These are phyloP conservation scores for Colletotrichum agaves DNA, from an alignment of 2,329 filamentous ascomycete species.

Conservation along the genomic window DNA sequence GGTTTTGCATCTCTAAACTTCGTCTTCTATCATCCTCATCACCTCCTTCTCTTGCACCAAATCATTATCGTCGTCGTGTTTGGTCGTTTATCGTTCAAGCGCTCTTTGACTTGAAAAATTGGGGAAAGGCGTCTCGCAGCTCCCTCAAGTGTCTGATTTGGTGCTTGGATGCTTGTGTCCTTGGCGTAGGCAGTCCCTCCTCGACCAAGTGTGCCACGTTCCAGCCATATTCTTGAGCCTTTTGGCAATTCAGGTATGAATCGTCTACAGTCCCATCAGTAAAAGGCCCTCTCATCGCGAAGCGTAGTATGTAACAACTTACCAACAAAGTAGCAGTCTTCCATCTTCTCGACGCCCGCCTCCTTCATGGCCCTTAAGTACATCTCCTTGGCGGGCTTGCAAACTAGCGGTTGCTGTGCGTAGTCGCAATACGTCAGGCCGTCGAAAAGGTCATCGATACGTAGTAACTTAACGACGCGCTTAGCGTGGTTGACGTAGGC, in stretches of 20 bases:
- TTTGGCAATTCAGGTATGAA: slow-evolving; percentile 82
- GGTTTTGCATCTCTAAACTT: slow-evolving; percentile 8
- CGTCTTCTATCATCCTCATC: neutral
- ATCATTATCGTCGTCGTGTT: neutral
- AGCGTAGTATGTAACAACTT: slow-evolving; percentile 50
- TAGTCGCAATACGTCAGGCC: slow-evolving; percentile 98
- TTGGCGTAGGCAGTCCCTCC: slow-evolving; percentile 72
- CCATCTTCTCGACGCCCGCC: slow-evolving; percentile 73
- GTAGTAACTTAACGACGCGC: slow-evolving; percentile 82
- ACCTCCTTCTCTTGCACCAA: neutral
- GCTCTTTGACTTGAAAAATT: slow-evolving; percentile 77
- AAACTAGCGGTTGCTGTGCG: slow-evolving; percentile 75
- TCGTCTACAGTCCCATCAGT: slow-evolving; percentile 71
- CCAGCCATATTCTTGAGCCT: slow-evolving; percentile 86
- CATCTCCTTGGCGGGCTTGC: slow-evolving; percentile 88
- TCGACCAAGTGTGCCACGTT: slow-evolving; percentile 87
- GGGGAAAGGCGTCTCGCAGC: slow-evolving; percentile 79
- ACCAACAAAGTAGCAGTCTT: slow-evolving; percentile 95
- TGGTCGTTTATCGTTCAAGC: neutral
- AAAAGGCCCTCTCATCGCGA: neutral
- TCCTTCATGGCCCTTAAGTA: slow-evolving; percentile 90
- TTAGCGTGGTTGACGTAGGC: slow-evolving; percentile 91
- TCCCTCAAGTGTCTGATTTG: slow-evolving; percentile 82
- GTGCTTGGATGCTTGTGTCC: slow-evolving; percentile 73
- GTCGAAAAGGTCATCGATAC: slow-evolving; percentile 89